These are phyloP conservation scores for Komagataella mondaviorum DNA, from an alignment of 805 yeast genomes.

Conservation along the genomic window DNA sequence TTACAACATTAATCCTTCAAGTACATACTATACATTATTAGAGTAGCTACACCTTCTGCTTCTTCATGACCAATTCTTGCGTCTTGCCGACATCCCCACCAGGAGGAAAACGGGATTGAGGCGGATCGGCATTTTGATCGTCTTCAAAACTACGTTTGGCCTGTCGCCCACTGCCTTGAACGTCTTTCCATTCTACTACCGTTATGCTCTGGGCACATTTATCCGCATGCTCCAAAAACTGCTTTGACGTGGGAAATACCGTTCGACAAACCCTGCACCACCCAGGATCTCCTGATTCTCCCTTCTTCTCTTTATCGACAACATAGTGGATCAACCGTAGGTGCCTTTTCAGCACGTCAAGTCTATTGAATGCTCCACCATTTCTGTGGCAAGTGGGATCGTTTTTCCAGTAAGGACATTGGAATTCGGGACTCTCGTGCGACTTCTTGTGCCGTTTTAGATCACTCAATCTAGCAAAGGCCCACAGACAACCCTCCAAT, in stretches of 20 bases:
- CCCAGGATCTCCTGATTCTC: slow-evolving; percentile 33
- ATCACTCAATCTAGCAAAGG: slow-evolving; percentile 58
- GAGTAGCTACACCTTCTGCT: neutral
- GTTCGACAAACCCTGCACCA: slow-evolving; percentile 55
- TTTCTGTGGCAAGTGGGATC: slow-evolving; percentile 65
- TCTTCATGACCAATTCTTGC: neutral
- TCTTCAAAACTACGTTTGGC: neutral
- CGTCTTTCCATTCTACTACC: slow-evolving; percentile 1
- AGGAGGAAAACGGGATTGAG: neutral
- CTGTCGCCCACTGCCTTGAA: neutral
- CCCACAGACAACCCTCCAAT: slow-evolving; percentile 25
- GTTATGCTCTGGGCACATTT: slow-evolving; percentile 33
- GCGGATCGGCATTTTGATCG: neutral
- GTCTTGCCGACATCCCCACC: neutral
- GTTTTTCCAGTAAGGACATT: slow-evolving; percentile 60
- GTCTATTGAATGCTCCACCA: slow-evolving; percentile 61
- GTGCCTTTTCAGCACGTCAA: slow-evolving; percentile 68
- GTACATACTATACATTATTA: neutral
- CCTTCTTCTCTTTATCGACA: slow-evolving; percentile 21
- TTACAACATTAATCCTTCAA: neutral
- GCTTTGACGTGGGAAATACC: slow-evolving; percentile 37
- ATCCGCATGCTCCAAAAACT: slow-evolving; percentile 51
- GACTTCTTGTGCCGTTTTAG: slow-evolving; percentile 55
- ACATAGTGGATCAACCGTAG: slow-evolving; percentile 56
- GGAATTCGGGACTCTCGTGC: slow-evolving; percentile 51